These are phyloP conservation scores for Phtheirospermum japonicum DNA, from an alignment of 257 asterid genomes.

Conservation along the genomic window DNA sequence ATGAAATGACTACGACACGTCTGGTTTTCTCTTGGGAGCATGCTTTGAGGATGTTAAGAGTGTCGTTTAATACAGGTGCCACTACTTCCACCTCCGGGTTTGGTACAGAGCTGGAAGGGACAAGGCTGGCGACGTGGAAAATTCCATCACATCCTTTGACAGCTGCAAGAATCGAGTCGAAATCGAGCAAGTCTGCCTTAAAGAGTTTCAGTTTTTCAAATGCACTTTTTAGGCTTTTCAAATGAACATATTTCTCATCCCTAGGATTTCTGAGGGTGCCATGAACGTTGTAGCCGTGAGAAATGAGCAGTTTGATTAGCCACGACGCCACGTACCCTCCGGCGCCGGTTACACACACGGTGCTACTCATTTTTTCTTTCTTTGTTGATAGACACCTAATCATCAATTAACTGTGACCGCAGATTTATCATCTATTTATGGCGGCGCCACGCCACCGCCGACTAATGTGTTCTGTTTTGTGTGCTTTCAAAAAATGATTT, in stretches of 20 bases:
- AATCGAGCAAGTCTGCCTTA: conserved; percentile 74
- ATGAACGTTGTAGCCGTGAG: conserved; percentile 52
- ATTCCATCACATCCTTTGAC: conserved; percentile 69
- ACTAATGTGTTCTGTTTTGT: too few relatives aligned
- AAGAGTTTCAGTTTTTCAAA: conserved; percentile 52
- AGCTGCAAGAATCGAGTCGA: conserved; percentile 56
- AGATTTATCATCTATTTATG: too few relatives aligned
- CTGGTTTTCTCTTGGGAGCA: conserved; percentile 55
- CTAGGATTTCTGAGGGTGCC: conserved; percentile 78
- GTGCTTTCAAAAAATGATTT: too few relatives aligned
- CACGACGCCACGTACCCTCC: conserved; percentile 69
- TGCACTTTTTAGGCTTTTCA: conserved; percentile 52
- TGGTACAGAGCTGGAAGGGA: conserved; percentile 56
- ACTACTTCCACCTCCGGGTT: conserved; percentile 83
- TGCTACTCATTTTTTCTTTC: too few relatives aligned
- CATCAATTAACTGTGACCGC: too few relatives aligned
- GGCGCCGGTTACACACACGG: too few relatives aligned
- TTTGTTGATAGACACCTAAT: too few relatives aligned
- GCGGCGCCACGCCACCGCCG: too few relatives aligned
- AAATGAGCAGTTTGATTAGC: conserved; percentile 69
- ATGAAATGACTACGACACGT: conserved; percentile 69
- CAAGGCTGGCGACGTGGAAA: conserved; percentile 81
- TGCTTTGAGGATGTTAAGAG: conserved; percentile 75
- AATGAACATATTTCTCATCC: conserved; percentile 52
- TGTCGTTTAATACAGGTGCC: conserved; percentile 70